Conservation (phyloP, 805 yeast species). For the Candida arabinofermentans region DNA sequence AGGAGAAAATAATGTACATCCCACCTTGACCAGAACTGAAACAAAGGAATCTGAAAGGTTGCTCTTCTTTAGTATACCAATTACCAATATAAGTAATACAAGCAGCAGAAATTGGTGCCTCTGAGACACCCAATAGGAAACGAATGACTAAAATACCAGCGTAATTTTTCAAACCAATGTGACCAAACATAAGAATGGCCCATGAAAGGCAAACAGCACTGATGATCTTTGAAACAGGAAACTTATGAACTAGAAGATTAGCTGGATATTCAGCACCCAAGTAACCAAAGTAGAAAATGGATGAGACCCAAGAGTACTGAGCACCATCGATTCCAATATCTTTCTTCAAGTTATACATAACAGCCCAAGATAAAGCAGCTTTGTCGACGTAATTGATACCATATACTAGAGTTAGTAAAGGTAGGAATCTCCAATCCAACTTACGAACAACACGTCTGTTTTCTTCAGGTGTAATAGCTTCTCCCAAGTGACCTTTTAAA, state of each 20-base stretch:
- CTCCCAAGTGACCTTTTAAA: conserved; percentile 17
- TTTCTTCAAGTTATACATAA: conserved; percentile 22
- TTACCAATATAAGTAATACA: conserved; percentile 26
- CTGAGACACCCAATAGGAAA: conserved; percentile 33
- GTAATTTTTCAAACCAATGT: conserved; percentile 33
- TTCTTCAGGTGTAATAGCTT: conserved; percentile 31
- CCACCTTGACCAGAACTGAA: conserved; percentile 25
- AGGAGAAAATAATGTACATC: conserved; percentile 25
- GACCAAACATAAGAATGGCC: conserved; percentile 33
- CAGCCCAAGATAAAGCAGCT: conserved; percentile 30
- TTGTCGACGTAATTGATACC: conserved; percentile 31
- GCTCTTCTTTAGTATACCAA: conserved; percentile 33
- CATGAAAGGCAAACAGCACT: conserved; percentile 29
- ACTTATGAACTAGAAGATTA: conserved; percentile 40
- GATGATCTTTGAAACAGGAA: conserved; percentile 40
- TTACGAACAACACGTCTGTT: conserved; percentile 29
- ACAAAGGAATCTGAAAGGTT: conserved; percentile 28
- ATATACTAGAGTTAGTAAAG: conserved; percentile 26
- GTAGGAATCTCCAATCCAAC: conserved; percentile 33
- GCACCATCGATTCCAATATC: conserved; percentile 36
- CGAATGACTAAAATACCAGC: conserved; percentile 33
- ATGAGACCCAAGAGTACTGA: conserved; percentile 38
- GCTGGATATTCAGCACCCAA: conserved; percentile 45
- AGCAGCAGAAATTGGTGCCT: conserved; percentile 34
- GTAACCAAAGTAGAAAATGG: conserved; percentile 39